phyloP scores from a whole-genome alignment of 495 filamentous ascomycete genomes.

The Lophiotrema nucula region DNA sequence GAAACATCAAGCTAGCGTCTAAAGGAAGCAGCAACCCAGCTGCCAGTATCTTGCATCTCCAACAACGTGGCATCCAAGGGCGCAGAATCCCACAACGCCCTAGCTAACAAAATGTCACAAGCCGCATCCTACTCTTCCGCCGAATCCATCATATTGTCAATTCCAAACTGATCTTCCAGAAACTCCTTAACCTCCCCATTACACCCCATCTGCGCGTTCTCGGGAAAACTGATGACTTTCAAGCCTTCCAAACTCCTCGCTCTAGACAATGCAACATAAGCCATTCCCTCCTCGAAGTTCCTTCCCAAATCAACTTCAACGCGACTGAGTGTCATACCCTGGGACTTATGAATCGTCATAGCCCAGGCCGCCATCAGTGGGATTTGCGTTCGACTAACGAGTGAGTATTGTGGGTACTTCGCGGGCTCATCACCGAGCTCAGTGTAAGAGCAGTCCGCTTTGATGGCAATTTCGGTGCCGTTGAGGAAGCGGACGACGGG shows the following conservation, averaged over 20 bases:
- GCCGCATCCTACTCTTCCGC: no score
- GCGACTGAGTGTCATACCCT: constrained; percentile 22
- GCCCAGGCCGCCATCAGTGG: constrained; percentile 48
- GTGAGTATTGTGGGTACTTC: no score
- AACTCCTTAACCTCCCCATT: not conserved
- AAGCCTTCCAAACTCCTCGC: not conserved
- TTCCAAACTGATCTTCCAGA: not conserved
- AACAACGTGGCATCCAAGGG: no score
- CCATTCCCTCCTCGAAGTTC: not conserved
- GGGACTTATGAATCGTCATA: constrained; percentile 48
- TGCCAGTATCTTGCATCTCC: no score
- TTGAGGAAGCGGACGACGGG: constrained; percentile 1
- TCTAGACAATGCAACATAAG: constrained; percentile 3
- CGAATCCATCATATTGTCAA: no score
- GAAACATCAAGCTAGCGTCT: no score
- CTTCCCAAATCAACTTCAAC: not conserved
- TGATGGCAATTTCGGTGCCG: constrained; percentile 39
- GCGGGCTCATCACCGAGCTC: constrained; percentile 46
- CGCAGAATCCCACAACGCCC: no score
- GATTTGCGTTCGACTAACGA: constrained; percentile 44
- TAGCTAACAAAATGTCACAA: no score
- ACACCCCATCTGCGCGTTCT: not conserved
- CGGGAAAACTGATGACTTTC: not conserved
- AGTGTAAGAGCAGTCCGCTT: constrained; percentile 47
- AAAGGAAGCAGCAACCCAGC: no score